Percentiles rank a stretch among this genome's conserved stretches.
phyloP scores from a whole-genome alignment of 2,329 filamentous ascomycete species.

The Daldinia sp. region DNA sequence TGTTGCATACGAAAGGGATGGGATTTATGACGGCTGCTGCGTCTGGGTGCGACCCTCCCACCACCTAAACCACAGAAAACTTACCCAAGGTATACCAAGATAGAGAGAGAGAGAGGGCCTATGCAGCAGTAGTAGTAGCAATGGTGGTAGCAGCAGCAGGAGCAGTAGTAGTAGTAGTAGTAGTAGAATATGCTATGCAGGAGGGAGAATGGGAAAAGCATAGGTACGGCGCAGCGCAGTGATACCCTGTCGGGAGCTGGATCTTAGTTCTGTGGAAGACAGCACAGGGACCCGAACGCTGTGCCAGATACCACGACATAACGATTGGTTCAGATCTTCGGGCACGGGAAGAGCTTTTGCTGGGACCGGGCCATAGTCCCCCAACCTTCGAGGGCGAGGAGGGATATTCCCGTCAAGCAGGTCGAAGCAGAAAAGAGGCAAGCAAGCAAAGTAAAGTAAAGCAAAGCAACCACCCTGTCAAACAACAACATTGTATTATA shows the following conservation, averaged over 20 bases:
- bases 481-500: not conserved
- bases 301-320: conserved; percentile 44
- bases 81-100: conserved; percentile 14
- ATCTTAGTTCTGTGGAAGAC: conserved; percentile 44
- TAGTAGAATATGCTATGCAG: conserved; percentile 19
- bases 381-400: conserved; percentile 30
- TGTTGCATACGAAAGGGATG: conserved; percentile 45
- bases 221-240: conserved; percentile 38
- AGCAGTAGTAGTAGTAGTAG: not conserved
- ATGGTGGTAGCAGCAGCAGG: too few relatives aligned
- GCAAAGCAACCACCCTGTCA: conserved; percentile 29
- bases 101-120: conserved; percentile 7
- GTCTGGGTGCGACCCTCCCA: conserved; percentile 43
- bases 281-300: conserved; percentile 37
- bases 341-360: conserved; percentile 37
- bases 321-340: conserved; percentile 44
- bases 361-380: conserved; percentile 17
- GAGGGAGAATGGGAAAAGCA: conserved; percentile 11
- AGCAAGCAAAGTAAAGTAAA: conserved; percentile 17
- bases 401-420: conserved; percentile 38
- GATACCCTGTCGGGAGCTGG: conserved; percentile 45
- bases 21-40: conserved; percentile 43
- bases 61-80: conserved; percentile 29
- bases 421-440: not conserved
- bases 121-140: not conserved